A percentile compares a stretch with the other conserved stretches of the same genome.
These are phyloP conservation scores for Rosa hybrid DNA, from an alignment of 331 rosid genomes.

Conservation along the genomic window DNA sequence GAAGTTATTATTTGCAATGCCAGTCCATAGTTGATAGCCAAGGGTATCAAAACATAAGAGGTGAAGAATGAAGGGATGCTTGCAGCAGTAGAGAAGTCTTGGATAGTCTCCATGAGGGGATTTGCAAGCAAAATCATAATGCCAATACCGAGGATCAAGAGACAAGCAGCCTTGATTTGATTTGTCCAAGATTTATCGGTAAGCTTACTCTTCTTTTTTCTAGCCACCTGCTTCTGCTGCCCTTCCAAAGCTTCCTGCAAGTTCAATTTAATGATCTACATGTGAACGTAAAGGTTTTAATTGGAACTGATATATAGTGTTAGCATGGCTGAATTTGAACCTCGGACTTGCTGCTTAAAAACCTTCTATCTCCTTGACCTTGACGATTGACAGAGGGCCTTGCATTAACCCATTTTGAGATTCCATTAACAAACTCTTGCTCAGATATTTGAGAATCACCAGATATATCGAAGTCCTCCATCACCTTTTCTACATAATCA, in stretches of 20 bases:
- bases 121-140: slow-evolving; percentile 21
- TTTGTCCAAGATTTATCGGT: slow-evolving; percentile 23
- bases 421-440: slow-evolving; percentile 32
- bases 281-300: neutral
- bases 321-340: slow-evolving; percentile 6
- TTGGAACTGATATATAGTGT: neutral
- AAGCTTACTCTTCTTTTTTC: neutral
- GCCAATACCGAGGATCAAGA: slow-evolving; percentile 33
- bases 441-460: slow-evolving; percentile 28
- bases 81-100: slow-evolving; percentile 28
- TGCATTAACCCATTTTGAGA: slow-evolving; percentile 37
- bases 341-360: slow-evolving; percentile 11
- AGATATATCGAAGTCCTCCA: slow-evolving; percentile 34
- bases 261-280: neutral
- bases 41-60: slow-evolving; percentile 39
- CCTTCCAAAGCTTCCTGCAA: slow-evolving; percentile 27
- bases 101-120: slow-evolving; percentile 34
- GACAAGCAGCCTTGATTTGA: slow-evolving; percentile 32
- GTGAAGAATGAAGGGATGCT: slow-evolving; percentile 36
- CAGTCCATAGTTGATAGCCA: slow-evolving; percentile 32
- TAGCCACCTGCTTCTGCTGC: slow-evolving; percentile 5
- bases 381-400: neutral
- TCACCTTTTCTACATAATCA: slow-evolving; percentile 29
- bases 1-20: slow-evolving; percentile 22
- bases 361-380: neutral